A percentile compares a stretch with the other conserved stretches of the same genome.
These are phyloP conservation scores for Blastobotrys capitulatus DNA, from an alignment of 1,139 yeast genomes.

Conservation along the genomic window DNA sequence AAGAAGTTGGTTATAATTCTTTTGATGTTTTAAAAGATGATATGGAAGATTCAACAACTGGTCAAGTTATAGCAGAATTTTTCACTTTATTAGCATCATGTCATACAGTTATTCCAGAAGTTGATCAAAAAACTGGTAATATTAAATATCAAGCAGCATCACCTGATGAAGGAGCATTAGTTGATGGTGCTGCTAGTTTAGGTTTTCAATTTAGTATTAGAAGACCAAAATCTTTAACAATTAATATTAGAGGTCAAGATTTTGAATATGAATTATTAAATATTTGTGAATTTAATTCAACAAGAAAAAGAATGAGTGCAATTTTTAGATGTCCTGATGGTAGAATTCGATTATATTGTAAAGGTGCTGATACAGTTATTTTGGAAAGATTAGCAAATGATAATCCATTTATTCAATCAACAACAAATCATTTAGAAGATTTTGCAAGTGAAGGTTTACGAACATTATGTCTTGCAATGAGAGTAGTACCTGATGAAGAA, in stretches of 20 bases:
- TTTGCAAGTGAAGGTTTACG: conserved; percentile 96
- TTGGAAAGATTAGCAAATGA: conserved; percentile 72
- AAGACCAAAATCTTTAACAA: conserved; percentile 75
- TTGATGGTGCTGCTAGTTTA: conserved; percentile 87
- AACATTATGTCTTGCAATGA: conserved; percentile 86
- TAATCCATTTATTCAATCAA: conserved; percentile 76
- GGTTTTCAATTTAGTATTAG: conserved; percentile 84
- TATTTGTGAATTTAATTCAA: conserved; percentile 93
- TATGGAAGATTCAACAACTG: conserved; percentile 43
- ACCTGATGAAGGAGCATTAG: conserved; percentile 98
- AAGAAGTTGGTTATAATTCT: conserved; percentile 74
- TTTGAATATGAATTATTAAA: conserved; percentile 73
- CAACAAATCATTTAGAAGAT: conserved; percentile 85
- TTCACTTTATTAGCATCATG: conserved; percentile 84
- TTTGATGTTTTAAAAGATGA: conserved; percentile 60
- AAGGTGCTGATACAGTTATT: conserved; percentile 97
- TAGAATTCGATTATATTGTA: conserved; percentile 77
- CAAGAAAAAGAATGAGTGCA: conserved; percentile 97
- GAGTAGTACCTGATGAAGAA: conserved; percentile 75
- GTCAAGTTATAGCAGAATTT: conserved; percentile 71
- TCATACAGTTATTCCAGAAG: conserved; percentile 96
- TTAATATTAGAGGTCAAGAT: conserved; percentile 46
- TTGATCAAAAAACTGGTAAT: conserved; percentile 39
- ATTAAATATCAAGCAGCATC: conserved; percentile 98
- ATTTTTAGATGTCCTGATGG: conserved; percentile 95